Base-by-base conservation (phyloP, 805 yeast species). In the Pichia kluyveri region DNA sequence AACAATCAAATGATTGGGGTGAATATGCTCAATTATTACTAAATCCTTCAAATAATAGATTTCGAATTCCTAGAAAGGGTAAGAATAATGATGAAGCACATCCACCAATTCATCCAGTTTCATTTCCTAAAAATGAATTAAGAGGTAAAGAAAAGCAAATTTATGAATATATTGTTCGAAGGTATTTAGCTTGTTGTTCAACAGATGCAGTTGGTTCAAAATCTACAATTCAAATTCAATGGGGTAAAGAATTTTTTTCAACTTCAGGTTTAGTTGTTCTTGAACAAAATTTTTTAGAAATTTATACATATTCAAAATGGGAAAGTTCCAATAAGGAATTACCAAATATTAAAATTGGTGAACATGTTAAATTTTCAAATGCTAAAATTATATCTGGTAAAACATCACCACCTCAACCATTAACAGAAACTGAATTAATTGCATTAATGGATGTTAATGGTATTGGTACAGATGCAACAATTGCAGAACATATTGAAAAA, bases 391-490 rank as follows among this genome's bases (percentile, higher is more conserved):
- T 76, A 45, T 78, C 77, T 18, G 96, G 98, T 0, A 74, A 75
- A 47, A 93, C 99, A 0, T 60, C 82, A 0, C 81, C 97, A 0
- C 99, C 99, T 0, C 65, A 68, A 30, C 83, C 80, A 46, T 75
- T 93, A 72, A 91, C 98, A 0, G 99, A 93, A 63, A 75, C 96
- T 0, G 99, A 91, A 60, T 71, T 93, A 23, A 88, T 93, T 66
- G 83, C 87, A 10, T 68, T 93, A 42, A 93, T 93, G 99, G 98
- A 95, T 68, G 86, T 81, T 11, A 93, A 93, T 63, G 98, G 98
- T 0, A 93, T 93, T 41, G 99, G 99, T 3, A 93, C 99, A 0
- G 99, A 93, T 69, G 99, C 99, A 0, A 93, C 99, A 0, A 95
- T 93, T 65, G 99, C 98, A 0, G 99, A 93, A 40, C 99, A 93